A percentile compares a stretch with the other conserved stretches of the same genome.
phyloP scores from a whole-genome alignment of 805 yeast genomes.

The Wickerhamiella parazyma region DNA sequence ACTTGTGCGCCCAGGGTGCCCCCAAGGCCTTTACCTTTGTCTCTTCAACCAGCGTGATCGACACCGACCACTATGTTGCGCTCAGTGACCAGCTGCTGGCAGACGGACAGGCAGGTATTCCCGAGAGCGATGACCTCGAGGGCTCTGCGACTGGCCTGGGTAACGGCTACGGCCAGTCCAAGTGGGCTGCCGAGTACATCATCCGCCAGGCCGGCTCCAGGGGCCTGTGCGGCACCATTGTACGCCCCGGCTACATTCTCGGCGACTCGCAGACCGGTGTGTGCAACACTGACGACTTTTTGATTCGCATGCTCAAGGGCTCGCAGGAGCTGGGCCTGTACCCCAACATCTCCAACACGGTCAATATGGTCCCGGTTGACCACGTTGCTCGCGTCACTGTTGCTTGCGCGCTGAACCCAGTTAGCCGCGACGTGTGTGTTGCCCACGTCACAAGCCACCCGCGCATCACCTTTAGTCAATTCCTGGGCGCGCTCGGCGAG shows the following conservation, averaged over 20 bases:
- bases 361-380: conserved; percentile 95
- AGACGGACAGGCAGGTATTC: conserved; percentile 56
- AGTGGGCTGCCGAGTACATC: conserved; percentile 92
- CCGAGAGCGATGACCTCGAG: conserved; percentile 67
- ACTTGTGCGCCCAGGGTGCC: conserved; percentile 62
- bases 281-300: conserved; percentile 91
- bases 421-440: conserved; percentile 44
- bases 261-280: conserved; percentile 79
- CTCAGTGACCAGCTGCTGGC: conserved; percentile 57
- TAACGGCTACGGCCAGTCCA: conserved; percentile 93
- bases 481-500: conserved; percentile 44
- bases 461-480: conserved; percentile 66
- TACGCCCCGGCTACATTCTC: conserved; percentile 93
- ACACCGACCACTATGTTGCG: conserved; percentile 64
- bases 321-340: conserved; percentile 73
- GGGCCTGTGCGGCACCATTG: conserved; percentile 78
- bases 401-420: conserved; percentile 71
- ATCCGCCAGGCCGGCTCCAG: conserved; percentile 75
- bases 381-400: conserved; percentile 89
- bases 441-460: conserved; percentile 98
- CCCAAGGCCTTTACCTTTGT: conserved; percentile 82
- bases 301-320: conserved; percentile 88
- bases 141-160: conserved; percentile 77
- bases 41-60: conserved; percentile 88
- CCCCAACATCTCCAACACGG: conserved; percentile 77